Percentiles rank a stretch among this genome's conserved stretches.
phyloP scores from a whole-genome alignment of 176 grass and related monocot species.

The Cocos nucifera region DNA sequence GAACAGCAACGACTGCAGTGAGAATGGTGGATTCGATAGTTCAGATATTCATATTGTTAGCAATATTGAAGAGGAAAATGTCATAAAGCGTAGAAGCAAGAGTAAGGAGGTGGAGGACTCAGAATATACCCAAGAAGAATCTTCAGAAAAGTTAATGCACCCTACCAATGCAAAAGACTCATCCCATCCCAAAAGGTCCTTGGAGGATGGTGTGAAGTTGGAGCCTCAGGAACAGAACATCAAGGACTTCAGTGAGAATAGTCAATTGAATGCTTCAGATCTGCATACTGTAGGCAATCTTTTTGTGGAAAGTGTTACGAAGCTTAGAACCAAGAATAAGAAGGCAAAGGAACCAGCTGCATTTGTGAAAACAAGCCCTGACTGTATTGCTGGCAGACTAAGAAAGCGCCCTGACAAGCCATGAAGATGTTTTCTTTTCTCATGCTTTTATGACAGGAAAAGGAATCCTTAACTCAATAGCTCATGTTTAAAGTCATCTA shows the following conservation, averaged over 20 bases:
- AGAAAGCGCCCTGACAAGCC: conserved; percentile 10
- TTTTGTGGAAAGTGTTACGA: conserved; percentile 19
- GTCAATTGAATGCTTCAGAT: conserved; percentile 18
- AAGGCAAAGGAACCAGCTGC: conserved; percentile 9
- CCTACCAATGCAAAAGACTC: conserved; percentile 10
- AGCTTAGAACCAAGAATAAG: conserved; percentile 20
- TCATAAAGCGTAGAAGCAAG: too few species aligned
- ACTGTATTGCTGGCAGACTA: conserved; percentile 44
- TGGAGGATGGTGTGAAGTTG: not conserved
- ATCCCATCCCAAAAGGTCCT: conserved; percentile 18
- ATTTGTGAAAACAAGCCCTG: conserved; percentile 21
- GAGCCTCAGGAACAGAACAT: conserved; percentile 17
- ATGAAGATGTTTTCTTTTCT: not conserved
- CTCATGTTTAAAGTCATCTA: too few species aligned
- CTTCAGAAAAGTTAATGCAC: conserved; percentile 8
- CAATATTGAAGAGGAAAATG: conserved; percentile 8
- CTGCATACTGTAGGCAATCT: conserved; percentile 4
- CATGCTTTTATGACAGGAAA: too few species aligned
- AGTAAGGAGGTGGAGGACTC: conserved; percentile 1
- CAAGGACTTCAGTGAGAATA: conserved; percentile 5
- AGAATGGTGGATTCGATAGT: conserved; percentile 20
- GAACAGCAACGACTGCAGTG: conserved; percentile 4
- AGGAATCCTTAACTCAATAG: too few species aligned
- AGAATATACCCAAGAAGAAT: conserved; percentile 21
- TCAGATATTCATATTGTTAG: conserved; percentile 4